These are phyloP conservation scores for Hypoxylon perforatum DNA, from an alignment of 495 filamentous ascomycete genomes.

Conservation along the genomic window DNA sequence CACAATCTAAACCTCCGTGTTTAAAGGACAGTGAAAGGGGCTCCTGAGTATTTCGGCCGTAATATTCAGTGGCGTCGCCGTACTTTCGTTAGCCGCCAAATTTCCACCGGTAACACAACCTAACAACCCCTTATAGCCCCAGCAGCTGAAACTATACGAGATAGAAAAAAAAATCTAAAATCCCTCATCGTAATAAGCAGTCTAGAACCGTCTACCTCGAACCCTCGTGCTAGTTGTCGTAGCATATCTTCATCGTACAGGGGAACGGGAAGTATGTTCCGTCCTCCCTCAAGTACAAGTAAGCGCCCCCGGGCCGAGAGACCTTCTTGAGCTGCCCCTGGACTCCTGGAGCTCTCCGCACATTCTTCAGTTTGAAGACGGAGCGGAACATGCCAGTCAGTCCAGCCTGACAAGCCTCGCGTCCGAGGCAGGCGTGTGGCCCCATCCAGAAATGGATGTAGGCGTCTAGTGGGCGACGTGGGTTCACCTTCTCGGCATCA, in stretches of 20 bases:
- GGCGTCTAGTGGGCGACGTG: conserved; percentile 71
- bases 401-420: conserved; percentile 69
- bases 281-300: conserved; percentile 79
- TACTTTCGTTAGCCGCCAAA: too few species aligned
- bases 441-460: conserved; percentile 77
- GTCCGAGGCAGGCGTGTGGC: conserved; percentile 70
- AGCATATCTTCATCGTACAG: conserved; percentile 69
- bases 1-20: too few species aligned
- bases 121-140: too few species aligned
- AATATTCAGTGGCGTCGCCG: too few species aligned
- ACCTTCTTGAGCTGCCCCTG: conserved; percentile 82
- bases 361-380: conserved; percentile 68
- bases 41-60: too few species aligned
- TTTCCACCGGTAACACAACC: too few species aligned
- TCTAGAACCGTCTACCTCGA: background rate
- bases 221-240: conserved; percentile 50
- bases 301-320: conserved; percentile 66
- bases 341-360: conserved; percentile 75
- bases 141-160: too few species aligned
- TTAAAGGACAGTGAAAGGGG: too few species aligned
- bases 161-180: too few species aligned
- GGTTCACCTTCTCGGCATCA: conserved; percentile 71
- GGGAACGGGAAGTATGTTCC: conserved; percentile 80
- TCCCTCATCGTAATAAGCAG: too few species aligned
- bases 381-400: conserved; percentile 76